phyloP scores from a whole-genome alignment of 2,329 filamentous ascomycete species.

The Nannizzia gypsea region DNA sequence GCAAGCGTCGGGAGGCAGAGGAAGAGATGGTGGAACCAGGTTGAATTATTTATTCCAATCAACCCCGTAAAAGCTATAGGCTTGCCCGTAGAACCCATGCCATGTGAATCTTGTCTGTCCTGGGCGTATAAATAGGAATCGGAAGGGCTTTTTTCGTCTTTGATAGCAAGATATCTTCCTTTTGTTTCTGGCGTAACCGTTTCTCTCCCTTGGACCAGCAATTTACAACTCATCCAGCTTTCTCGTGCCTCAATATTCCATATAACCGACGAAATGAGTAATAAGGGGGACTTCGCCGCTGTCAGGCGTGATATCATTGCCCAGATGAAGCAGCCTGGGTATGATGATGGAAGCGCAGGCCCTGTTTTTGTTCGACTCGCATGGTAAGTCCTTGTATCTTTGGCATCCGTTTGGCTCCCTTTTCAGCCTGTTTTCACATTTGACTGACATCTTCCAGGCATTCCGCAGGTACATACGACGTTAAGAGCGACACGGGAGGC shows the following conservation, averaged over 20 bases:
- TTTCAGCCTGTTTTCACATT: neutral
- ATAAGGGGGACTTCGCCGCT: constrained; percentile 31
- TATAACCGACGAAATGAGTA: constrained; percentile 26
- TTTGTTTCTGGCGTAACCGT: neutral
- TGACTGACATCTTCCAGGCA: constrained; percentile 35
- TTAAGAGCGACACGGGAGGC: constrained; percentile 48
- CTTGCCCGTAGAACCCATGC: neutral
- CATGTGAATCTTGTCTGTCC: neutral
- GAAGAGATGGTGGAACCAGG: neutral
- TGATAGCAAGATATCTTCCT: neutral
- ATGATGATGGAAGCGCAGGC: constrained; percentile 54
- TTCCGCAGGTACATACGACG: constrained; percentile 51
- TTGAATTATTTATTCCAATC: neutral
- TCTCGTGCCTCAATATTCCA: constrained; percentile 5
- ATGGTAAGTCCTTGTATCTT: constrained; percentile 34
- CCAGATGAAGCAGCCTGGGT: constrained; percentile 48
- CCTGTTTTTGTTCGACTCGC: constrained; percentile 53
- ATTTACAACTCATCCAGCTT: constrained; percentile 3
- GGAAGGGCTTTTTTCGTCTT: neutral
- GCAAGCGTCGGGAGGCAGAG: neutral
- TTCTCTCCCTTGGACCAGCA: neutral
- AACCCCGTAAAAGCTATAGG: neutral
- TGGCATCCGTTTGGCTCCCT: constrained; percentile 5
- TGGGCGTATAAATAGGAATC: neutral
- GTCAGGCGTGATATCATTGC: constrained; percentile 45